These are phyloP conservation scores for Cicer bijugum DNA, from an alignment of 306 rosid genomes.

Conservation along the genomic window DNA sequence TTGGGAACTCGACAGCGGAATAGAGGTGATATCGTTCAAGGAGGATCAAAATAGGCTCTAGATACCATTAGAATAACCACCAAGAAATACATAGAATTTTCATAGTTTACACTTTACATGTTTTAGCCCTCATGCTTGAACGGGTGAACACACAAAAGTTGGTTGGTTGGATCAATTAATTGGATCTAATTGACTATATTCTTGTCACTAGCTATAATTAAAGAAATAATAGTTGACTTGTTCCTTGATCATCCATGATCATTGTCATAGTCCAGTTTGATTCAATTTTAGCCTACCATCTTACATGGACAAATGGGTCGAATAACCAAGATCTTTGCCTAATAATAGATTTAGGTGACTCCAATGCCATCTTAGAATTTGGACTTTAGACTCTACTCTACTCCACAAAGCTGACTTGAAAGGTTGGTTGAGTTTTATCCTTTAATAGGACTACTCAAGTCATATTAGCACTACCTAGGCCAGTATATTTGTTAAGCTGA, in stretches of 20 bases:
- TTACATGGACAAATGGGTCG: neutral
- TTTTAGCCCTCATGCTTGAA: neutral
- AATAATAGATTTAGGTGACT: neutral
- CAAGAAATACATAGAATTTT: neutral
- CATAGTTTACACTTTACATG: too few species aligned
- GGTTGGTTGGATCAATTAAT: neutral
- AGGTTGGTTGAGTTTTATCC: neutral
- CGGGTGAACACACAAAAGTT: neutral
- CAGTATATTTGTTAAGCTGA: conserved; percentile 16
- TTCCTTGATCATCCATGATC: neutral
- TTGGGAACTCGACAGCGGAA: too few species aligned
- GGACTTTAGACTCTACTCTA: neutral
- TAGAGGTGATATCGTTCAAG: too few species aligned
- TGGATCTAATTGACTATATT: conserved; percentile 2
- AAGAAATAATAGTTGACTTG: neutral
- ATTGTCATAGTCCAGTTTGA: neutral
- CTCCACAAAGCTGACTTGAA: neutral
- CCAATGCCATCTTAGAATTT: neutral
- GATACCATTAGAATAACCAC: too few species aligned
- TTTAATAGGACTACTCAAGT: neutral
- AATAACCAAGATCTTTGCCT: neutral
- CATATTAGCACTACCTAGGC: neutral
- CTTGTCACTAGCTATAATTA: neutral
- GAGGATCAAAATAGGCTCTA: too few species aligned
- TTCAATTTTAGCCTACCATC: neutral